These are phyloP conservation scores for Trichophyton mentagrophytes DNA, from an alignment of 2,329 filamentous ascomycete genomes.

Conservation along the genomic window DNA sequence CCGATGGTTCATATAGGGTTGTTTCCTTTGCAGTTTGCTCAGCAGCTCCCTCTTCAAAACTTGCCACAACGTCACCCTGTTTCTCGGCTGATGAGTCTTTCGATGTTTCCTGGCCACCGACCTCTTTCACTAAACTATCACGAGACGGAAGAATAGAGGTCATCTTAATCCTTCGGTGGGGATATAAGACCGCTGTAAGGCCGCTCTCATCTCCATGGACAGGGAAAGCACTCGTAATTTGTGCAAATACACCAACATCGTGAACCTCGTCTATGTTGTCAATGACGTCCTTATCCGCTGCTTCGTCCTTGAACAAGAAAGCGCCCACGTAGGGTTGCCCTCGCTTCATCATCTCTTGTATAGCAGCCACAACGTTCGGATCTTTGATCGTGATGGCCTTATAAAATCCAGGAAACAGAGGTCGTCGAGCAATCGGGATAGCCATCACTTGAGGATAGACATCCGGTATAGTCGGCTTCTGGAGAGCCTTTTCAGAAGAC, in stretches of 20 bases:
- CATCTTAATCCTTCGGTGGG: conserved; percentile 85
- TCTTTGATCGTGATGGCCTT: conserved; percentile 96
- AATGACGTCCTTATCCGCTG: conserved; percentile 86
- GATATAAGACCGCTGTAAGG: conserved; percentile 88
- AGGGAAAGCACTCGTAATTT: conserved; percentile 92
- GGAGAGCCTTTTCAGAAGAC: conserved; percentile 58
- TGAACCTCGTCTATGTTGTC: conserved; percentile 83
- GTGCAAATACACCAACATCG: conserved; percentile 91
- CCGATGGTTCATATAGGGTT: conserved; percentile 68
- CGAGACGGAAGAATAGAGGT: conserved; percentile 65
- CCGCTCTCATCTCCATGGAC: conserved; percentile 67
- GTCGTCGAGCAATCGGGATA: conserved; percentile 85
- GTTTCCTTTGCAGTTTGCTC: conserved; percentile 43
- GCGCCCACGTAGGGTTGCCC: conserved; percentile 96
- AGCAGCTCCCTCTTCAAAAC: conserved; percentile 74
- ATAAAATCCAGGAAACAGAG: conserved; percentile 94
- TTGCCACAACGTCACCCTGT: conserved; percentile 89
- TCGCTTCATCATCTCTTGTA: conserved; percentile 91
- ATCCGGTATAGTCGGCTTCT: conserved; percentile 83
- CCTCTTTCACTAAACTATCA: conserved; percentile 23
- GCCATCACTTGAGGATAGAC: conserved; percentile 96
- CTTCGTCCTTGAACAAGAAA: conserved; percentile 93
- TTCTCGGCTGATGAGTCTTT: conserved; percentile 48
- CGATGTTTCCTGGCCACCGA: conserved; percentile 22
- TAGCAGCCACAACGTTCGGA: conserved; percentile 77